phyloP scores from a whole-genome alignment of 2,329 filamentous ascomycete genomes.

The Leptosphaerulina australis region DNA sequence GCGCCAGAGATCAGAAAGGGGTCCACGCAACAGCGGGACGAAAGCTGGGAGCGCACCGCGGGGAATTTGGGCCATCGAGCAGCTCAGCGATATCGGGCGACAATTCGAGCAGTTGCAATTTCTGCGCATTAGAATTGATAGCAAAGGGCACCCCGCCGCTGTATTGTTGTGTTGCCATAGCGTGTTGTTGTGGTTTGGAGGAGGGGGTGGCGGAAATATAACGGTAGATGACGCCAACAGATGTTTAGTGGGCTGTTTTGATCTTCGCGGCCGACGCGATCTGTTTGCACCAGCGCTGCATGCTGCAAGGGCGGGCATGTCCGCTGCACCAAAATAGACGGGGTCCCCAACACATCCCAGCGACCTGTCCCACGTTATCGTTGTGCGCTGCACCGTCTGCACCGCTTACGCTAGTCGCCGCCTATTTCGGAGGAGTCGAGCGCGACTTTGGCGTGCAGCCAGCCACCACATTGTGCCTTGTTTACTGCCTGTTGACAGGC shows the following conservation, averaged over 20 bases:
- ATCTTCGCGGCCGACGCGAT: conserved; percentile 7
- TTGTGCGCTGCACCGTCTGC: conserved; percentile 33
- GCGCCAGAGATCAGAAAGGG: conserved; percentile 30
- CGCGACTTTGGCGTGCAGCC: conserved; percentile 18
- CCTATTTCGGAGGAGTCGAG: conserved; percentile 26
- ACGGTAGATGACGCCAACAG: neutral
- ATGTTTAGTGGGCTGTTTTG: conserved; percentile 4
- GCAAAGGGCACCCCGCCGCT: conserved; percentile 51
- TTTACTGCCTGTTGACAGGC: conserved; percentile 25
- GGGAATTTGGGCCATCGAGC: conserved; percentile 56
- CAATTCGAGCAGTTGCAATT: conserved; percentile 66
- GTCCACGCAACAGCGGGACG: conserved; percentile 23
- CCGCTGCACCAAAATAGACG: neutral
- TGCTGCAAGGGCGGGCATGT: conserved; percentile 12
- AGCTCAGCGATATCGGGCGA: conserved; percentile 62
- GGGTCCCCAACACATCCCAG: conserved; percentile 4
- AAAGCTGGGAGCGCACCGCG: conserved; percentile 47
- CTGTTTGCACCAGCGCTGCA: neutral
- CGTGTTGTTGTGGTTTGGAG: neutral
- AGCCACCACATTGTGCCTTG: conserved; percentile 26
- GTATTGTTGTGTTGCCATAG: conserved; percentile 54
- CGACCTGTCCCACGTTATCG: conserved; percentile 28
- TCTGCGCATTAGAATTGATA: conserved; percentile 55
- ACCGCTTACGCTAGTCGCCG: conserved; percentile 32
- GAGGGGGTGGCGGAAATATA: conserved; percentile 8